Evolutionary conservation across 2,329 filamentous ascomycete genomes (phyloP), one percentile per base, ranked within the genome.

Genomic region (Colletotrichum zoysiae): DNA sequence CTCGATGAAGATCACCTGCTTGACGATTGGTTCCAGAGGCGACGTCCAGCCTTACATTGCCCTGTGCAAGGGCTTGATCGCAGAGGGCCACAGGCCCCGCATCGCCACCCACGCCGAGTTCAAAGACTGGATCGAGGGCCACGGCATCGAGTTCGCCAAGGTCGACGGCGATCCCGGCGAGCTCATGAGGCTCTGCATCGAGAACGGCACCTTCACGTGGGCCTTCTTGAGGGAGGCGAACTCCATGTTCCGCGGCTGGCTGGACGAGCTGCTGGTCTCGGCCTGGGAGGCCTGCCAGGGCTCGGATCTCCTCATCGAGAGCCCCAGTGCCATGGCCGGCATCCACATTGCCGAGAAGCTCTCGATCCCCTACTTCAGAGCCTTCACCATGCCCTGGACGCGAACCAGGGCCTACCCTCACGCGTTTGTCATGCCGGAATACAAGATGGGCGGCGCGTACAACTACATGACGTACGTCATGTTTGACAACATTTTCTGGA

Each of bases 361-460:
- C 2, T 87, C 90, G 18, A 97, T 99, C 56, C 96, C 96, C 0
- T 99, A 99, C 81, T 98, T 98, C 84, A 91, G 96, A 67, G 95
- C 95, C 0, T 99, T 99, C 79, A 97, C 95, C 23, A 99, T 99
- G 96, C 96, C 96, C 0, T 99, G 96, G 96, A 97, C 96, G 0
- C 91, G 95, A 60, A 99, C 96, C 20, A 88, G 96, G 65, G 95
- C 95, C 0, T 99, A 99, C 77, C 96, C 96, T 2, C 96, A 99
- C 81, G 96, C 96, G 0, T 99, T 99, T 81, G 92, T 95, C 35
- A 95, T 97, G 73, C 93, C 95, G 1, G 93, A 97, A 74, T 91
- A 93, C 81, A 98, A 97, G 83, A 94, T 97, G 90, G 96, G 96
- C 66, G 96, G 96, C 33, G 92, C 92, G 0, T 98, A 97, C 85